Conservation (phyloP, 2,329 filamentous ascomycete species). For the Coniochaeta ligniaria region DNA sequence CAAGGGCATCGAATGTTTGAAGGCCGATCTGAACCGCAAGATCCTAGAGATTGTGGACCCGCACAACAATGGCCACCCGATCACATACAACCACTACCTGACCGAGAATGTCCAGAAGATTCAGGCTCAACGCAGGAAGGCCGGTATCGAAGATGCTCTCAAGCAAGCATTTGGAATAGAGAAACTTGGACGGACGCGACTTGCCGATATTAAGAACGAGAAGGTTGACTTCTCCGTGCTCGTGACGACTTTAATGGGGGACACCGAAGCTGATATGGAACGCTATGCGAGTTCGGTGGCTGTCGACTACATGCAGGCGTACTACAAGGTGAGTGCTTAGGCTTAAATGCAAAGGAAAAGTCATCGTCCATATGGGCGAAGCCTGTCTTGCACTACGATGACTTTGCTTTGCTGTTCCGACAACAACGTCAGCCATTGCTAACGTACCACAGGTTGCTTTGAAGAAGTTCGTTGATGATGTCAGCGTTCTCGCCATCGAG, state of each 20-base stretch:
- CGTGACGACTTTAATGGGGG: neutral
- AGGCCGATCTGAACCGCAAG: slow-evolving; percentile 13
- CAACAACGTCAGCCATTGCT: neutral
- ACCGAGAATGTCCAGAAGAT: slow-evolving; percentile 24
- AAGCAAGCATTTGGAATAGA: neutral
- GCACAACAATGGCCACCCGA: slow-evolving; percentile 23
- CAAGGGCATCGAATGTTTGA: slow-evolving; percentile 14
- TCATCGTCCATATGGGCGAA: no score
- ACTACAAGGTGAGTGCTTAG: slow-evolving; percentile 30
- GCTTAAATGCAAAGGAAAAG: neutral
- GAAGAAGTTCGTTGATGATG: slow-evolving; percentile 17
- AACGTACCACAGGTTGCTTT: slow-evolving; percentile 14
- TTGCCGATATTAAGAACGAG: neutral
- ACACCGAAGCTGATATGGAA: slow-evolving; percentile 25
- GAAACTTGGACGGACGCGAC: neutral
- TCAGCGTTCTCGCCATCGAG: slow-evolving; percentile 17
- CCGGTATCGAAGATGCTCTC: neutral
- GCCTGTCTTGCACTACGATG: no score
- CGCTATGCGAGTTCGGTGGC: slow-evolving; percentile 27
- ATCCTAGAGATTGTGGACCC: slow-evolving; percentile 18
- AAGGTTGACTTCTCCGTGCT: neutral
- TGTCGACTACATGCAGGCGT: slow-evolving; percentile 32
- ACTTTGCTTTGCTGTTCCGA: no score
- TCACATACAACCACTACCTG: slow-evolving; percentile 31
- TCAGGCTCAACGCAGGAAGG: slow-evolving; percentile 6